Evolutionary conservation across 495 filamentous ascomycete species (phyloP).

Genomic region (Chlorociboria aeruginascens): DNA sequence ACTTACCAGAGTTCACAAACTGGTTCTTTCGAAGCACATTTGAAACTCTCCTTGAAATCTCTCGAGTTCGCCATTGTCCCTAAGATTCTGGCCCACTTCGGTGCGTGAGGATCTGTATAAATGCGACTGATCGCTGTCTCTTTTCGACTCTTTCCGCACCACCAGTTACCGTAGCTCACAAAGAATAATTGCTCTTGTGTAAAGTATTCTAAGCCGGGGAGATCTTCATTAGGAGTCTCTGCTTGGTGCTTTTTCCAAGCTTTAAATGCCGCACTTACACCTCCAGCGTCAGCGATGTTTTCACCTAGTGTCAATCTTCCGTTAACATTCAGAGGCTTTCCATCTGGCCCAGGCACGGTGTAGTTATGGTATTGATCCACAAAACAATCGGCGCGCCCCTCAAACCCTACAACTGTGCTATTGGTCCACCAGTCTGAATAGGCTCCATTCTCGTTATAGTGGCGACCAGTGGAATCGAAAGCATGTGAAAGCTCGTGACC

Average conservation of each 20-base stretch:
- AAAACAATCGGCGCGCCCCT: slow-evolving; percentile 56
- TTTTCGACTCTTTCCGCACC: slow-evolving; percentile 53
- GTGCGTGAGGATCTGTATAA: slow-evolving; percentile 54
- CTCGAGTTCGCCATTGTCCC: slow-evolving; percentile 55
- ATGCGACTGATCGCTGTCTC: slow-evolving; percentile 43
- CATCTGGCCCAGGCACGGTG: slow-evolving; percentile 41
- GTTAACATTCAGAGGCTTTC: slow-evolving; percentile 51
- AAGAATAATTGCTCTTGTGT: slow-evolving; percentile 67
- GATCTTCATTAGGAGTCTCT: slow-evolving; percentile 36
- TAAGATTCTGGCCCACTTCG: slow-evolving; percentile 45
- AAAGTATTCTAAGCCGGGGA: slow-evolving; percentile 55
- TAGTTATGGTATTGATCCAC: slow-evolving; percentile 56
- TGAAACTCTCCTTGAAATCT: slow-evolving; percentile 55
- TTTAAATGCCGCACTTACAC: slow-evolving; percentile 49
- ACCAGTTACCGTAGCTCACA: slow-evolving; percentile 51
- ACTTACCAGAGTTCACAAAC: slow-evolving; percentile 64
- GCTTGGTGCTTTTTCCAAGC: slow-evolving; percentile 50
- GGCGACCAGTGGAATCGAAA: slow-evolving; percentile 57
- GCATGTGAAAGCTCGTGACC: slow-evolving; percentile 68
- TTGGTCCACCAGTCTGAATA: slow-evolving; percentile 62
- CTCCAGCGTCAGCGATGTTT: slow-evolving; percentile 69
- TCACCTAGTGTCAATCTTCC: slow-evolving; percentile 58
- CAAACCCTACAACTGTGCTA: slow-evolving; percentile 47
- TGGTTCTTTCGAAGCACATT: slow-evolving; percentile 50
- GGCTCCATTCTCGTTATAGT: slow-evolving; percentile 56